A percentile compares a stretch with the other conserved stretches of the same genome.
These are phyloP conservation scores for Huiozyma naganishii DNA, from an alignment of 805 yeast genomes.

Conservation along the genomic window DNA sequence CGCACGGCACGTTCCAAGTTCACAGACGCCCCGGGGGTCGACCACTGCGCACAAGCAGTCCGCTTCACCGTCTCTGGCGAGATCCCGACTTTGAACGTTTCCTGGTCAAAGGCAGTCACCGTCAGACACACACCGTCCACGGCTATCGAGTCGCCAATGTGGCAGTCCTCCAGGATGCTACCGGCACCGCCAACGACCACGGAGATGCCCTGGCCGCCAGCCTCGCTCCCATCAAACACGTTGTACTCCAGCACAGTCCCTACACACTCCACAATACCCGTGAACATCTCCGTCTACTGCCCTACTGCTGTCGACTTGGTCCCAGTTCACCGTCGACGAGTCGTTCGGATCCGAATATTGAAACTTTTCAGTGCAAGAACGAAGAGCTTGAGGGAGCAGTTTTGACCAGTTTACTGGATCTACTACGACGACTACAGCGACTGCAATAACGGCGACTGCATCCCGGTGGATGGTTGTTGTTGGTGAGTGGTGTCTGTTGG, in stretches of 20 bases:
- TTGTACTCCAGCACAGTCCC: slow-evolving; percentile 38
- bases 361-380: too few species aligned
- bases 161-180: slow-evolving; percentile 63
- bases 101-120: slow-evolving; percentile 63
- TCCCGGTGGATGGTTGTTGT: too few species aligned
- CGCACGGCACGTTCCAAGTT: slow-evolving; percentile 87
- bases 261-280: slow-evolving; percentile 82
- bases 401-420: too few species aligned
- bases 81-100: slow-evolving; percentile 74
- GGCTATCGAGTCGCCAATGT: slow-evolving; percentile 88
- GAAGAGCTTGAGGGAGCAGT: too few species aligned
- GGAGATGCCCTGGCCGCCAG: slow-evolving; percentile 47
- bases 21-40: slow-evolving; percentile 43
- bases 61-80: slow-evolving; percentile 86
- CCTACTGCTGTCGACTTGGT: neutral
- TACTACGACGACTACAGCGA: too few species aligned
- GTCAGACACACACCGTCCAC: slow-evolving; percentile 87
- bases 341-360: too few species aligned
- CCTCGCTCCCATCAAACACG: slow-evolving; percentile 11
- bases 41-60: slow-evolving; percentile 60
- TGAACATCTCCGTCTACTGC: slow-evolving; percentile 51
- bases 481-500: too few species aligned
- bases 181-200: slow-evolving; percentile 53
- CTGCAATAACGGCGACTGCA: too few species aligned
- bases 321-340: too few species aligned